A percentile compares a stretch with the other conserved stretches of the same genome.
Evolutionary conservation across 2,329 filamentous ascomycete genomes (phyloP).

Genomic region (Coniochaeta ligniaria): DNA sequence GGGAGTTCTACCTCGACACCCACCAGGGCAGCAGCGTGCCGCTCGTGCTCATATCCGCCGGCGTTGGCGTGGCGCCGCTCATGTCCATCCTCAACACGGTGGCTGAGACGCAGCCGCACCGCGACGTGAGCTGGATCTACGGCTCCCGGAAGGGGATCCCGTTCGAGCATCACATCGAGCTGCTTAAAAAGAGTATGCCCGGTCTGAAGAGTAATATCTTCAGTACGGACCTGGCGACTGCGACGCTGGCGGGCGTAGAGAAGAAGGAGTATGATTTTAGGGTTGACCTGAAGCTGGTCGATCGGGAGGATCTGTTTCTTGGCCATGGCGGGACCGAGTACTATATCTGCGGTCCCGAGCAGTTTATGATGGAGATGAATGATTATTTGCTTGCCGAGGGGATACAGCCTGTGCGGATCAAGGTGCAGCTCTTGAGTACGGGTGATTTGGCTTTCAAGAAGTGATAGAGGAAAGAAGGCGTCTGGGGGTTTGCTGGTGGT

Average conservation of each 20-base stretch:
- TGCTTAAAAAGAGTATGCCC: constrained; percentile 27
- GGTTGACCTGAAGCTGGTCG: constrained; percentile 38
- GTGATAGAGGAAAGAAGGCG: not conserved
- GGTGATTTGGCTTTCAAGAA: constrained; percentile 27
- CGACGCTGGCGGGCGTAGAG: constrained; percentile 34
- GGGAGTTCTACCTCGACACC: constrained; percentile 51
- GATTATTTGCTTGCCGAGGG: constrained; percentile 32
- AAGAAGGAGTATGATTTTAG: constrained; percentile 35
- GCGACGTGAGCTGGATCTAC: constrained; percentile 53
- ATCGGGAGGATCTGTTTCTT: constrained; percentile 36
- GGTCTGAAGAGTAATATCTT: constrained; percentile 38
- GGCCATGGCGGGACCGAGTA: constrained; percentile 40
- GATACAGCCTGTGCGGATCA: constrained; percentile 29
- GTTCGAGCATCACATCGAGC: constrained; percentile 45
- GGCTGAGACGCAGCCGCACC: constrained; percentile 31
- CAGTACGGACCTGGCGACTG: constrained; percentile 38
- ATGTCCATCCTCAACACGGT: constrained; percentile 53
- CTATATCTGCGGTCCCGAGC: constrained; percentile 46
- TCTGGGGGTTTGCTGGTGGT: not conserved
- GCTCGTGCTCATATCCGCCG: constrained; percentile 54
- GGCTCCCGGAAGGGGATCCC: constrained; percentile 44
- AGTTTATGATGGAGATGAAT: constrained; percentile 45
- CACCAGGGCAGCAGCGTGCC: constrained; percentile 33
- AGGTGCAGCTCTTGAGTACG: constrained; percentile 40
- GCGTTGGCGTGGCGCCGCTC: constrained; percentile 53